Evolutionary conservation across 2,329 filamentous ascomycete genomes (phyloP).

Genomic region (Pseudopithomyces maydicus): DNA sequence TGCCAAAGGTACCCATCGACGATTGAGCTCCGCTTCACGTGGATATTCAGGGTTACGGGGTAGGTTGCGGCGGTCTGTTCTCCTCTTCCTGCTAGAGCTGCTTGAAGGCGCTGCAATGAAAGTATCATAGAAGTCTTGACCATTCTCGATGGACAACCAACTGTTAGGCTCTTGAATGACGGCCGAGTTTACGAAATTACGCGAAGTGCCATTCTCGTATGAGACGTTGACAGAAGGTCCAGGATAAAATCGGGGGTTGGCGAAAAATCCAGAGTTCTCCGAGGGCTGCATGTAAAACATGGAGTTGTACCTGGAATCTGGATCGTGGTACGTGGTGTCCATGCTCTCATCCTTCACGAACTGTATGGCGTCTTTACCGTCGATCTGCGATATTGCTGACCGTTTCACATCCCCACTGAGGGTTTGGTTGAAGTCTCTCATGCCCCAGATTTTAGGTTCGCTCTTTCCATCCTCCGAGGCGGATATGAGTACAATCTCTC

Average conservation of each 20-base stretch:
- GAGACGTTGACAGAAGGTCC: conserved; percentile 33
- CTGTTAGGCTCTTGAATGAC: conserved; percentile 24
- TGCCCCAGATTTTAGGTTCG: conserved; percentile 36
- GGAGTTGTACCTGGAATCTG: conserved; percentile 48
- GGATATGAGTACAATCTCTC: conserved; percentile 35
- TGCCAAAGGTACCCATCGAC: conserved; percentile 26
- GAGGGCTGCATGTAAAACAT: conserved; percentile 44
- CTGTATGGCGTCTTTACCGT: conserved; percentile 40
- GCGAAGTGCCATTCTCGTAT: conserved; percentile 44
- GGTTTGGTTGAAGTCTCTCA: conserved; percentile 39
- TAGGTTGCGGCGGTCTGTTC: conserved; percentile 25
- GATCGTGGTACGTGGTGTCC: conserved; percentile 44
- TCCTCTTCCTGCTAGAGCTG: conserved; percentile 28
- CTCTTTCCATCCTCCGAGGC: conserved; percentile 36
- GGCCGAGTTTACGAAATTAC: conserved; percentile 37
- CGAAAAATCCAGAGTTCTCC: conserved; percentile 36
- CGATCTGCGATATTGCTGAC: conserved; percentile 45
- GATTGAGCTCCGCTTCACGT: conserved; percentile 31
- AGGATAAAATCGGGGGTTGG: conserved; percentile 40
- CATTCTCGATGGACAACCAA: conserved; percentile 41
- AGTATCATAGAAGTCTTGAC: conserved; percentile 46
- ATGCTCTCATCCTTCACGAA: conserved; percentile 42
- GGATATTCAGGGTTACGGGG: conserved; percentile 36
- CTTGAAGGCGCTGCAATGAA: conserved; percentile 31
- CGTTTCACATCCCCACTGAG: conserved; percentile 22